Evolutionary conservation across 257 asterid genomes (phyloP), one percentile per base, ranked within the genome.

Genomic region (Gentiana macrophylla): DNA sequence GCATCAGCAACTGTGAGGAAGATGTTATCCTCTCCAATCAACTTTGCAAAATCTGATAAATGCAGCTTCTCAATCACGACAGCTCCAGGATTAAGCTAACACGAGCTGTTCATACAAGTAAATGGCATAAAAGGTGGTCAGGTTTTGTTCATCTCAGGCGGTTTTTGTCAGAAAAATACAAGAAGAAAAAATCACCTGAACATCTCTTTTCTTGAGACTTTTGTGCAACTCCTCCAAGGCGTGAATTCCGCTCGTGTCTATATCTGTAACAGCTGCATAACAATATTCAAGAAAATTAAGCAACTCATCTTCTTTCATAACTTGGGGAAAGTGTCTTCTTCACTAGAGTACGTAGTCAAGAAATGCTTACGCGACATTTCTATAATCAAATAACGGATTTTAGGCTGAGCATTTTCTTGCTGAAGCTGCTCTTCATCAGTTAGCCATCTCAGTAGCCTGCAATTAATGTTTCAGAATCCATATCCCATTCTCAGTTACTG

Each of bases 221-320:
- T 75, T 88, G 64, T 69, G 55, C 24, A 92, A 59, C 56, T 83
- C 98, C 66, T 92, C 88, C 60, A 92, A 41, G 11, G 94, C 73
- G 74, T 88, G 94, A 34, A 92, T 80, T 7, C 98, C 98, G 65
- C 95, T 81, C 0, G 95, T 87, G 62, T 91, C 98, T 33, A 91
- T 78, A 46, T 88, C 98, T 34, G 84, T 85, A 51, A 92, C 97
- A 71, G 97, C 98, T 92, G 90, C 74, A 74, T 34, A 35, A 48
- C n/a, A 59, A n/a, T 4, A 50, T 36, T 5, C 34, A 12, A 52
- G 10, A 3, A 2, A 43, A 32, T 11, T 2, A 13, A 50, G 43
- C 12, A 43, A 10, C 4, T 6, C 0, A 6, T 10, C 12, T 1
- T 45, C 4, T n/a, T 35, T 12, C 53, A 32, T 32, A 6, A 49